A percentile compares a stretch with the other conserved stretches of the same genome.
Conservation (phyloP, 225 moss, liverwort and hornwort species). For the Sphagnum contortum region DNA sequence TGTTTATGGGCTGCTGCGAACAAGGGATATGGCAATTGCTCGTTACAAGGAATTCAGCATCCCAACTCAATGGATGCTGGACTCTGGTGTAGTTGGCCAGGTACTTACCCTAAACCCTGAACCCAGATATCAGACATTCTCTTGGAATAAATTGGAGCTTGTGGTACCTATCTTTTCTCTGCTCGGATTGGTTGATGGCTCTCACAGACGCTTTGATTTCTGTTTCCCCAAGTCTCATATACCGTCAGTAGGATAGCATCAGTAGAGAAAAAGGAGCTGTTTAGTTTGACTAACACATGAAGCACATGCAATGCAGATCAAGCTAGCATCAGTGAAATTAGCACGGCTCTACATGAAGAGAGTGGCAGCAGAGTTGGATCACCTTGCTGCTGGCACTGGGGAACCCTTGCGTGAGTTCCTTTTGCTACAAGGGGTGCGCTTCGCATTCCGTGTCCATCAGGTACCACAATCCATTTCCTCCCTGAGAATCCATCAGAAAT, state of each 20-base stretch:
- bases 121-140: background rate
- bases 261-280: no score
- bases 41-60: slow-evolving; percentile 71
- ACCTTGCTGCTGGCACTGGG: slow-evolving; percentile 23
- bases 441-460: slow-evolving; percentile 94
- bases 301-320: slow-evolving; percentile 39
- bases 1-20: slow-evolving; percentile 72
- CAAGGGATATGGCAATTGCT: slow-evolving; percentile 77
- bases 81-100: slow-evolving; percentile 69
- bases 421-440: slow-evolving; percentile 73
- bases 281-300: no score
- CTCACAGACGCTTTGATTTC: no score
- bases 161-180: no score
- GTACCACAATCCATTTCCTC: slow-evolving; percentile 12
- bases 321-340: slow-evolving; percentile 62
- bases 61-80: slow-evolving; percentile 69
- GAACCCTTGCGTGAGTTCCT: slow-evolving; percentile 76
- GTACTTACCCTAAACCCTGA: slow-evolving; percentile 11
- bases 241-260: no score
- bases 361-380: slow-evolving; percentile 63
- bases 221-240: no score
- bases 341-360: slow-evolving; percentile 90
- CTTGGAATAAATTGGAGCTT: no score
- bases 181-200: no score
- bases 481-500: background rate